phyloP scores from a whole-genome alignment of 2,329 filamentous ascomycete species.

The Alternaria postmessia region DNA sequence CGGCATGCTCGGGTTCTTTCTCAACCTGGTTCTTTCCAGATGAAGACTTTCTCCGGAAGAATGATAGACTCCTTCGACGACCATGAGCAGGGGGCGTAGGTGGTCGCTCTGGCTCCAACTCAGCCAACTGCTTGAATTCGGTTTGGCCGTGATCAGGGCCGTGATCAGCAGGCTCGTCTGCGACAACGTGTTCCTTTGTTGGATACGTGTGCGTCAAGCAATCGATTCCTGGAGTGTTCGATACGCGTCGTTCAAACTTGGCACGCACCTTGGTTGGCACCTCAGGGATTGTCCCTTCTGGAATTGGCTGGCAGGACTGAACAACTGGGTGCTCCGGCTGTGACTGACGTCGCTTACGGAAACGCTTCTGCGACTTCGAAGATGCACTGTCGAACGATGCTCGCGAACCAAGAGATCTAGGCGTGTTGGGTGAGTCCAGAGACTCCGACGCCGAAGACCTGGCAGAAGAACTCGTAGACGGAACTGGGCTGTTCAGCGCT shows the following conservation, averaged over 20 bases:
- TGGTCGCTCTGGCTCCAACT: constrained; percentile 35
- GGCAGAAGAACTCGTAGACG: constrained; percentile 14
- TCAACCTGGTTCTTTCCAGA: constrained; percentile 32
- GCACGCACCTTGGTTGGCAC: constrained; percentile 46
- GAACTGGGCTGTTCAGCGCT: constrained; percentile 21
- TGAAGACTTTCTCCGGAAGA: constrained; percentile 41
- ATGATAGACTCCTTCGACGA: constrained; percentile 39
- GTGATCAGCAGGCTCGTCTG: constrained; percentile 14
- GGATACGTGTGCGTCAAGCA: constrained; percentile 48
- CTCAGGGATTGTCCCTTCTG: constrained; percentile 42
- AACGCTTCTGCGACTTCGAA: constrained; percentile 31
- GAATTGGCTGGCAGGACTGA: constrained; percentile 41
- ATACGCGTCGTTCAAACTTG: constrained; percentile 49
- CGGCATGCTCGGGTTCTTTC: constrained; percentile 22
- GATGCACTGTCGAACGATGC: constrained; percentile 30
- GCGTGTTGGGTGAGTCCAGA: constrained; percentile 28
- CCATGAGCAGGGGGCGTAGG: constrained; percentile 32
- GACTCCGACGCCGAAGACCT: constrained; percentile 18
- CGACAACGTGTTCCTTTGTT: constrained; percentile 38
- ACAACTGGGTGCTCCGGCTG: constrained; percentile 39
- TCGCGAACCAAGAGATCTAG: constrained; percentile 31
- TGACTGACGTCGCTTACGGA: constrained; percentile 45
- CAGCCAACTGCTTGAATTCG: constrained; percentile 20
- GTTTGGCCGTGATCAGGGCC: constrained; percentile 11
- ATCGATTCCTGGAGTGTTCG: constrained; percentile 46